Percentiles rank a stretch among this genome's conserved stretches.
Evolutionary conservation across 2,329 filamentous ascomycete species (phyloP).

Genomic region (Emergomyces orientalis): DNA sequence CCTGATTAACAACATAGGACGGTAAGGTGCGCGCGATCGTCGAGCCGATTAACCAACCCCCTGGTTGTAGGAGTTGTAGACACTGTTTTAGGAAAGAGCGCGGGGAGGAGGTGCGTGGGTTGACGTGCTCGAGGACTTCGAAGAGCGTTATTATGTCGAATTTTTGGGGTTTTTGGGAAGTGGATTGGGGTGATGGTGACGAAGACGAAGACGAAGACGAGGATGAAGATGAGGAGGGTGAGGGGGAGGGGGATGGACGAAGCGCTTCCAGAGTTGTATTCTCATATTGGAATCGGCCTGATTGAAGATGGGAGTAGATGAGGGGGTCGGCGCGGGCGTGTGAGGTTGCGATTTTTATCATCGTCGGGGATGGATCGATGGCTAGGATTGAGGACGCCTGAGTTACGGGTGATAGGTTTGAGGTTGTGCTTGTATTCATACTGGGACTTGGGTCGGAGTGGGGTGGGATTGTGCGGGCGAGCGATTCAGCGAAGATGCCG

Average conservation of each 20-base stretch:
- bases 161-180: constrained; percentile 16
- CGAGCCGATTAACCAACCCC: constrained; percentile 85
- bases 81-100: constrained; percentile 51
- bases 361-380: constrained; percentile 36
- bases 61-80: constrained; percentile 63
- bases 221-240: not conserved
- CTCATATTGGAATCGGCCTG: constrained; percentile 55
- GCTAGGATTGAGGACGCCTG: constrained; percentile 36
- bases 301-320: constrained; percentile 46
- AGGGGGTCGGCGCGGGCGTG: constrained; percentile 68
- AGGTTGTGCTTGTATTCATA: constrained; percentile 8
- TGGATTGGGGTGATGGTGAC: not conserved
- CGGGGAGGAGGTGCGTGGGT: constrained; percentile 58
- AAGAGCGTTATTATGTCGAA: constrained; percentile 83
- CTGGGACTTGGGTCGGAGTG: not conserved
- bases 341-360: constrained; percentile 55
- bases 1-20: constrained; percentile 85
- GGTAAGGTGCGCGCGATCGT: constrained; percentile 86
- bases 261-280: constrained; percentile 66
- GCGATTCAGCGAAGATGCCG: constrained; percentile 81
- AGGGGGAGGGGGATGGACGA: constrained; percentile 12
- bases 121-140: constrained; percentile 90
- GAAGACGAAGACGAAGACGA: not conserved
- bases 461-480: constrained; percentile 35
- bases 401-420: constrained; percentile 24